Evolutionary conservation across 2,329 filamentous ascomycete genomes (phyloP).

Genomic region (Coniochaeta hoffmannii): DNA sequence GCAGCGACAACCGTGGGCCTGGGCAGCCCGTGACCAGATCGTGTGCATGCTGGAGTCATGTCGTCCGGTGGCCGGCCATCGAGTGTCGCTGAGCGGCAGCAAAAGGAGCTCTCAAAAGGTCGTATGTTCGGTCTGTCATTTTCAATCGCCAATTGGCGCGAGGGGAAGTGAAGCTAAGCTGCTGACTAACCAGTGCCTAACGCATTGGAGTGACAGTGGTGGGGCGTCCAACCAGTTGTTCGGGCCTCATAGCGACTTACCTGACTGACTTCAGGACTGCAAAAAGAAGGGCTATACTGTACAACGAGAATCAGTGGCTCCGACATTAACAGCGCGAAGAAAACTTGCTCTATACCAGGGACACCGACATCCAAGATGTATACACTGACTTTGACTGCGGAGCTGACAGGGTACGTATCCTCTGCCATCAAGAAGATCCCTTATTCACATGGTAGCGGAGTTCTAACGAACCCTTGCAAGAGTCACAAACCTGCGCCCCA

Average conservation of each 20-base stretch:
- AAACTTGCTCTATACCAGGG: too few species aligned
- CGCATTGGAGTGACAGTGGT: too few species aligned
- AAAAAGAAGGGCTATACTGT: too few species aligned
- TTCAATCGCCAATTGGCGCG: not conserved
- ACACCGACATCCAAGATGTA: slow-evolving; percentile 49
- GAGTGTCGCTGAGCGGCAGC: not conserved
- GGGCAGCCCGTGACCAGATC: slow-evolving; percentile 60
- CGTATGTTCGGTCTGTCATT: slow-evolving; percentile 1
- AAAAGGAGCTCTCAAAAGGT: not conserved
- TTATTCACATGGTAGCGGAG: too few species aligned
- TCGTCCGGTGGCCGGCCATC: slow-evolving; percentile 9
- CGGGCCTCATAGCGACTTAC: too few species aligned
- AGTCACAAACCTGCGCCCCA: slow-evolving; percentile 81
- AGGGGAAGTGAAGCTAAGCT: not conserved
- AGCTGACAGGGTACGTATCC: slow-evolving; percentile 55
- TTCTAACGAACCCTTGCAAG: slow-evolving; percentile 37
- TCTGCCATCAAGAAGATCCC: not conserved
- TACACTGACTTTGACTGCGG: slow-evolving; percentile 58
- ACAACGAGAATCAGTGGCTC: too few species aligned
- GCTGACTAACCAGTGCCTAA: slow-evolving; percentile 1
- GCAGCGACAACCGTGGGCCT: slow-evolving; percentile 57
- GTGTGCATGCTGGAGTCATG: slow-evolving; percentile 52
- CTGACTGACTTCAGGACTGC: not conserved
- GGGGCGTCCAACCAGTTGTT: not conserved
- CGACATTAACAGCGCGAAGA: too few species aligned